A percentile compares a stretch with the other conserved stretches of the same genome.
Evolutionary conservation across 2,329 filamentous ascomycete genomes (phyloP).

Genomic region (Clarireedia sp.): DNA sequence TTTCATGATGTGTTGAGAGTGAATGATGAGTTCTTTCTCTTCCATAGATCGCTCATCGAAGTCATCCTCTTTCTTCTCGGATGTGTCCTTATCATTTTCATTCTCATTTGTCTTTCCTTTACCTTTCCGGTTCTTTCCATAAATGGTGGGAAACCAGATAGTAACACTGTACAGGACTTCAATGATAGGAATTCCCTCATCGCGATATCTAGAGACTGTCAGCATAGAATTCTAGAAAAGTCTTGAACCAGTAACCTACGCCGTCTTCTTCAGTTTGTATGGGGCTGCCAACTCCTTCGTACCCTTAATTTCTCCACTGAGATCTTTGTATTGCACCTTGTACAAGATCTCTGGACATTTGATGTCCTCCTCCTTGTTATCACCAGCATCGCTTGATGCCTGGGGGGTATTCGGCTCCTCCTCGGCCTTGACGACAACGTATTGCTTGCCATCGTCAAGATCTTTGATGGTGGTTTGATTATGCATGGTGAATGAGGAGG

Average conservation of each 20-base stretch:
- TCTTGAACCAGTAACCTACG: conserved; percentile 1
- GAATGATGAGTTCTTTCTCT: conserved; percentile 21
- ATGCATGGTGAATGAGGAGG: conserved; percentile 9
- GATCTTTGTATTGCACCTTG: conserved; percentile 20
- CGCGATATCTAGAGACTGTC: conserved; percentile 11
- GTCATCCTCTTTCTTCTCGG: conserved; percentile 6
- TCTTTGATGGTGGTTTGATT: neutral
- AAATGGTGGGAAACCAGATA: conserved; percentile 20
- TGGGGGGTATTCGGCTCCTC: conserved; percentile 6
- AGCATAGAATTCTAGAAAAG: neutral
- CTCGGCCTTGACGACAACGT: conserved; percentile 16
- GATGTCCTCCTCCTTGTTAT: conserved; percentile 11
- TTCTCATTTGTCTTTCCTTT: conserved; percentile 13
- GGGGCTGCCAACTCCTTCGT: conserved; percentile 17
- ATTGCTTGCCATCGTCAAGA: conserved; percentile 12
- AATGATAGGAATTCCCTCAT: conserved; percentile 16
- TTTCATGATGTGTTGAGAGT: conserved; percentile 20
- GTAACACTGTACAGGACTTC: conserved; percentile 20
- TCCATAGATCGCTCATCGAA: conserved; percentile 22
- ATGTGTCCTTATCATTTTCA: neutral
- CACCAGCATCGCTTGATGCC: conserved; percentile 10
- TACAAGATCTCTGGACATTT: conserved; percentile 19
- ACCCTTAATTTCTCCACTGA: conserved; percentile 18
- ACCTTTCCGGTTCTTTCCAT: conserved; percentile 12
- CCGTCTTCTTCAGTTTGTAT: conserved; percentile 19